Evolutionary conservation across 2,329 filamentous ascomycete genomes (phyloP).

Genomic region (Chlorencoelia australis): DNA sequence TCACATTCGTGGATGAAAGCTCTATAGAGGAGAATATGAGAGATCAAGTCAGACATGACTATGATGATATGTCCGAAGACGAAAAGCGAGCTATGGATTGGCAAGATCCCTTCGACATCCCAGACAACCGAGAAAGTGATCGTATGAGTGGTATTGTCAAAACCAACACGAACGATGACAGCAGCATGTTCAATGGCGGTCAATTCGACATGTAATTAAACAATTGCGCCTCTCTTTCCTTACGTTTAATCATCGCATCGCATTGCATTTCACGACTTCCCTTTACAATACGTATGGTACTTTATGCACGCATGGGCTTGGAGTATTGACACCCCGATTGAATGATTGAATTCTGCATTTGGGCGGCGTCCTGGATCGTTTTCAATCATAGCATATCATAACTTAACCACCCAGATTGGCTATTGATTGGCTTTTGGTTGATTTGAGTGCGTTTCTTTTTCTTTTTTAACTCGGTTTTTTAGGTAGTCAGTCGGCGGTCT

Average conservation of each 20-base stretch:
- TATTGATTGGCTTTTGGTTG: too few species aligned
- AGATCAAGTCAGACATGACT: conserved; percentile 38
- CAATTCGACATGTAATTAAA: conserved; percentile 51
- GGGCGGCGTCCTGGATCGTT: too few species aligned
- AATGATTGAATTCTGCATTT: too few species aligned
- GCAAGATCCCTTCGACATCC: conserved; percentile 33
- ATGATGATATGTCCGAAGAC: conserved; percentile 52
- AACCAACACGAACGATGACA: conserved; percentile 45
- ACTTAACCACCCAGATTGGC: too few species aligned
- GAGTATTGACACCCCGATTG: too few species aligned
- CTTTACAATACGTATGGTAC: too few species aligned
- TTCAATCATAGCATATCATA: too few species aligned
- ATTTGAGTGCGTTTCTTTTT: too few species aligned
- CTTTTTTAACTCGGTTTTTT: too few species aligned
- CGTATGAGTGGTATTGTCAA: conserved; percentile 56
- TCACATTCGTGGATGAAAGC: conserved; percentile 98
- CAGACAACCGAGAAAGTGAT: conserved; percentile 36
- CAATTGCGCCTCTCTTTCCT: conserved; percentile 7
- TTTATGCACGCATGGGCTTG: too few species aligned
- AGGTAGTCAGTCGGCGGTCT: too few species aligned
- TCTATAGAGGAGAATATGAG: conserved; percentile 80
- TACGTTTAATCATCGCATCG: conserved; percentile 9
- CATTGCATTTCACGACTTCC: too few species aligned
- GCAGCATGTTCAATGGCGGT: conserved; percentile 49
- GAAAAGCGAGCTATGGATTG: conserved; percentile 36